Conservation (phyloP, 2,329 filamentous ascomycete species). For the Fusarium udum region DNA sequence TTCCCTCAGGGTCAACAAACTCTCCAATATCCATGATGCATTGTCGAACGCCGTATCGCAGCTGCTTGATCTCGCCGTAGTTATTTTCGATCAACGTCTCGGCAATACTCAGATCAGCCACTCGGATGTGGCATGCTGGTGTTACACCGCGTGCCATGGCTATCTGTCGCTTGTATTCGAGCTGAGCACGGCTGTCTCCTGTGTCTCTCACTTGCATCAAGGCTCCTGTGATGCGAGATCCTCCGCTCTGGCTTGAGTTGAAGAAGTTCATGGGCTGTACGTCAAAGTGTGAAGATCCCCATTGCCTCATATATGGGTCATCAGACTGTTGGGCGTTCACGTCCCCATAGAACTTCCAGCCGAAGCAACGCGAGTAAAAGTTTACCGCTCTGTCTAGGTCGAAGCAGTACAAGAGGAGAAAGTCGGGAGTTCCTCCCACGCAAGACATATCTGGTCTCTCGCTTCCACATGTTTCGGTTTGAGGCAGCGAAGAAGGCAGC, state of each 20-base stretch:
- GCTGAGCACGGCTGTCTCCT: constrained; percentile 16
- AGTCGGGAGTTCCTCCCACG: constrained; percentile 32
- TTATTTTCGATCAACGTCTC: constrained; percentile 37
- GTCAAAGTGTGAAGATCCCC: constrained; percentile 39
- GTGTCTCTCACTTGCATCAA: constrained; percentile 28
- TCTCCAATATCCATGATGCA: constrained; percentile 42
- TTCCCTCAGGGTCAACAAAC: constrained; percentile 42
- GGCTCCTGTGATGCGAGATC: constrained; percentile 31
- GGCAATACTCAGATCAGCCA: constrained; percentile 36
- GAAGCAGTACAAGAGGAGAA: constrained; percentile 39
- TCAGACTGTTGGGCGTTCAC: constrained; percentile 27
- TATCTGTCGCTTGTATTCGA: constrained; percentile 25
- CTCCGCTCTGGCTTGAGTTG: constrained; percentile 20
- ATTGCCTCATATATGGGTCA: constrained; percentile 27
- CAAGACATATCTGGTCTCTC: constrained; percentile 10
- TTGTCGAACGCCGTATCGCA: constrained; percentile 39
- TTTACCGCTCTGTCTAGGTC: constrained; percentile 32
- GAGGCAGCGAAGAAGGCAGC: constrained; percentile 15
- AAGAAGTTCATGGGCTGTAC: constrained; percentile 41
- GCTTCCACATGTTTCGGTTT: constrained; percentile 12
- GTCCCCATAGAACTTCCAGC: constrained; percentile 38
- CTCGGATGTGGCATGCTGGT: constrained; percentile 37
- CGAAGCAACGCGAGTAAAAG: constrained; percentile 41
- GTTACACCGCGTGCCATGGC: constrained; percentile 25
- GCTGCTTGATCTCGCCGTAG: constrained; percentile 33